These are phyloP conservation scores for Penicillium sp. DNA, from an alignment of 2,329 filamentous ascomycete species.

Conservation along the genomic window DNA sequence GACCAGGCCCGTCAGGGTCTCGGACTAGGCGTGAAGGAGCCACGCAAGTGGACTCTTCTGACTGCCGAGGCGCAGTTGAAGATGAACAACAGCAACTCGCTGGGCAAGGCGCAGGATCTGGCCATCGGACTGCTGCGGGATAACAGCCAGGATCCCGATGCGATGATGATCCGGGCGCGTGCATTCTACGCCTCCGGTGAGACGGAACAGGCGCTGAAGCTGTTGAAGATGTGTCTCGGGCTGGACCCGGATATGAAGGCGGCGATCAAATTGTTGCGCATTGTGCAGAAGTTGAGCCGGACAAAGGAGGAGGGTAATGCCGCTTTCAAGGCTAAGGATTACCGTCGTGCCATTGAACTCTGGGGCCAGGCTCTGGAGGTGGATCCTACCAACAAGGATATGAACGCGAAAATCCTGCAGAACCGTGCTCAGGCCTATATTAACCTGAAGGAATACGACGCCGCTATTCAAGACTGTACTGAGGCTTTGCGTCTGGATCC, in stretches of 20 bases:
- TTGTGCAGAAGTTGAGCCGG: slow-evolving; percentile 86
- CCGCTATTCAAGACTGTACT: slow-evolving; percentile 82
- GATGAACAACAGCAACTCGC: slow-evolving; percentile 84
- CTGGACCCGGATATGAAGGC: slow-evolving; percentile 90
- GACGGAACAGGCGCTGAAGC: slow-evolving; percentile 89
- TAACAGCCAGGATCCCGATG: slow-evolving; percentile 92
- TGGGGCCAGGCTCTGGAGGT: slow-evolving; percentile 82
- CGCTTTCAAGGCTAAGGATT: slow-evolving; percentile 82
- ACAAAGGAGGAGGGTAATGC: slow-evolving; percentile 93
- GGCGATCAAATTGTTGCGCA: slow-evolving; percentile 82
- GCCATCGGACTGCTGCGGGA: slow-evolving; percentile 81
- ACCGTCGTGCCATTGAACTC: slow-evolving; percentile 76
- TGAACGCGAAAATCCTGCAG: slow-evolving; percentile 90
- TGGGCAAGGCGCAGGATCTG: slow-evolving; percentile 89
- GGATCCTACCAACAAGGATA: slow-evolving; percentile 84
- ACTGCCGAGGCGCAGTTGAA: slow-evolving; percentile 87
- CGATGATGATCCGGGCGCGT: slow-evolving; percentile 82
- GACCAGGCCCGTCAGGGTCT: slow-evolving; percentile 85
- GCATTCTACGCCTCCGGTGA: slow-evolving; percentile 89
- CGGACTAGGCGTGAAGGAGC: slow-evolving; percentile 71
- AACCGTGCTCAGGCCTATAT: slow-evolving; percentile 86
- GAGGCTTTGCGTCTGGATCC: slow-evolving; percentile 80
- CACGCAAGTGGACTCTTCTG: slow-evolving; percentile 92
- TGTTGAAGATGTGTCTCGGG: slow-evolving; percentile 84
- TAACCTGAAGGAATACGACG: slow-evolving; percentile 75